Evolutionary conservation across 1,284 basidiomycete genomes (phyloP), one percentile per base, ranked within the genome.

Genomic region (Mrakiaceae sp.): DNA sequence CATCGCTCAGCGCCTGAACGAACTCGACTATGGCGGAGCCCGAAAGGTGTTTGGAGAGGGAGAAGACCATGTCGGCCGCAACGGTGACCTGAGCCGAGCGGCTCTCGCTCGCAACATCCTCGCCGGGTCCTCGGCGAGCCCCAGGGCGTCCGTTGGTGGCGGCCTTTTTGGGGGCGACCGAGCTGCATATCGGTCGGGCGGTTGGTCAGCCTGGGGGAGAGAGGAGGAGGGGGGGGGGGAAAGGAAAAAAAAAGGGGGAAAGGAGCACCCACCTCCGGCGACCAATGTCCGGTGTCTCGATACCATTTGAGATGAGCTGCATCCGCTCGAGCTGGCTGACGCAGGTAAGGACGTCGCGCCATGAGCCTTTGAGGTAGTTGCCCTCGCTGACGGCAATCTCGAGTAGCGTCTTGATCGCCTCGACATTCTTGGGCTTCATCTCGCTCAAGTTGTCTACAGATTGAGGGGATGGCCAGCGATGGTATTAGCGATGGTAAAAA

Each of bases 51-150:
- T 94, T 91, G 69, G 91, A 95, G 12, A 93, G 81, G 3, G 95
- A 97, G 77, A 99, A 99, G 42, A 99, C 94, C 90, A 97, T 97
- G 74, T 99, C 96, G 5, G 95, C 91, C 0, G 96, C 93, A 58
- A 98, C 94, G 0, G 95, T 98, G 70, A 99, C 97, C 75, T 98
- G 93, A 0, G 91, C 92, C 42, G 96, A 98, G 58, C 92, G 85
- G 72, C 95, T 96, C 74, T 98, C 96, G 70, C 93, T 92, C 0
- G 94, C 94, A 43, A 99, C 83, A 70, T 98, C 95, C 74, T 98
- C 94, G 6, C 89, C 88, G 1, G 88, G 90, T 5, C 67, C 70
- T 12, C 68, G 70, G 39, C 70, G 70, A 49, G 66, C 43, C 42
- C 7, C 46, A 4, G 12, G 43, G 5, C 16, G 66, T 39, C 60